A percentile compares a stretch with the other conserved stretches of the same genome.
phyloP scores from a whole-genome alignment of 139 green algal species.

The Tetradesmus lagerheimii region DNA sequence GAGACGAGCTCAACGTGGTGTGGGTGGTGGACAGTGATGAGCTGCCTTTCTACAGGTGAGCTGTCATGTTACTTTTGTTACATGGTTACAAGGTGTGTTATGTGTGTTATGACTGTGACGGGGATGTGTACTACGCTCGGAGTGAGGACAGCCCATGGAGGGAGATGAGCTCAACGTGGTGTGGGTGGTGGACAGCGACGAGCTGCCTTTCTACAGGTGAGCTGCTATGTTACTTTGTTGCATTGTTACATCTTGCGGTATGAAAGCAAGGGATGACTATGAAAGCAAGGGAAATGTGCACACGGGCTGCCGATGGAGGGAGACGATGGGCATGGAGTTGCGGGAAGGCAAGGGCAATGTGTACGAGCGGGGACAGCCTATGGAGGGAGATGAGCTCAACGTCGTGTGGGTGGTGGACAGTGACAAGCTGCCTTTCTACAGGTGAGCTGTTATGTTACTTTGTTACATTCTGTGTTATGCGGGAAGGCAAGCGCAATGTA shows the following conservation, averaged over 20 bases:
- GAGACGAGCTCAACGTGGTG: constrained; percentile 54
- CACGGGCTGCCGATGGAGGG: too few species aligned
- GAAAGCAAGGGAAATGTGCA: too few species aligned
- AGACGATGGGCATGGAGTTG: constrained; percentile 89
- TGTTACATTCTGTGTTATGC: background rate
- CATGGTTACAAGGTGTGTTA: background rate
- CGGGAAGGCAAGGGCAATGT: background rate
- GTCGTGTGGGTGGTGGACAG: constrained; percentile 82
- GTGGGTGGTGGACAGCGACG: constrained; percentile 79
- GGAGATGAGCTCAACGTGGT: constrained; percentile 53
- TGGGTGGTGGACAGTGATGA: constrained; percentile 80
- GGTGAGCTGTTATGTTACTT: background rate
- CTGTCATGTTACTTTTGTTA: background rate
- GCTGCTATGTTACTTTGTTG: background rate
- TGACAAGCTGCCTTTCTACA: constrained; percentile 78
- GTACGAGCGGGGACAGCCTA: too few species aligned
- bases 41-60: constrained; percentile 79
- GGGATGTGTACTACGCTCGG: too few species aligned
- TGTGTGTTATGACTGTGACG: background rate
- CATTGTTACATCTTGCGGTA: background rate
- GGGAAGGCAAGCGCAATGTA: background rate
- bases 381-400: constrained; percentile 45
- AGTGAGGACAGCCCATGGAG: constrained; percentile 9
- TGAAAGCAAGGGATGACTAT: too few species aligned
- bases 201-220: constrained; percentile 76